Evolutionary conservation across 2,329 filamentous ascomycete genomes (phyloP), one percentile per base, ranked within the genome.

Genomic region (Hawksworthiomyces lignivorus): DNA sequence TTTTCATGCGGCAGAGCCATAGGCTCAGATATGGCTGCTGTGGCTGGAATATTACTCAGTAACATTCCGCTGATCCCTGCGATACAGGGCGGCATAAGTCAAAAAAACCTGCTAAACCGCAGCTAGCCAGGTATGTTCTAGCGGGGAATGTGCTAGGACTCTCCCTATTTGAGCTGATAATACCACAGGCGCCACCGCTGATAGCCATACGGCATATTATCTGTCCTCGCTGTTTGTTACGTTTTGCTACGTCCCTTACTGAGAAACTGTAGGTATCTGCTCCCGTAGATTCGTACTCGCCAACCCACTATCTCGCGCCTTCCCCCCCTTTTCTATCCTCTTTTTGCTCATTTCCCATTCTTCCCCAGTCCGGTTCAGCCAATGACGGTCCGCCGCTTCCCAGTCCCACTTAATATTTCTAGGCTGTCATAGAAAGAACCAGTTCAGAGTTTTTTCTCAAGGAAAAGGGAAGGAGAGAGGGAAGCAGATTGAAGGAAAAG

Each of bases 111-210:
- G 32, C 37, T 43, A 41, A 37, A 34, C 28, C 17, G n/a, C 33
- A 34, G 39, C 46, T 48, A 48, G 36, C 46, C 46, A 5, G 35
- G 40, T 34, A 21, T 31, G 43, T 40, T 44, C 46, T 48, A 45
- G 43, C 27, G 28, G 15, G 12, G 28, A 11, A 19, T 29, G 31
- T 12, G 24, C 24, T 26, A 8, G 12, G 12, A n/a, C n/a, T n/a
- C n/a, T n/a, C n/a, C n/a, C n/a, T n/a, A n/a, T n/a, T n/a, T n/a
- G n/a, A n/a, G n/a, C n/a, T n/a, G n/a, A n/a, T n/a, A n/a, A n/a
- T n/a, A n/a, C n/a, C n/a, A n/a, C n/a, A n/a, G n/a, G n/a, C n/a
- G n/a, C n/a, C 20, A 8, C 39, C 27, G 27, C 33, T 21, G 39
- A 42, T 42, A 42, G 22, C 39, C n/a, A n/a, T n/a, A n/a, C n/a